Percentiles rank a stretch among this genome's conserved stretches.
phyloP scores from a whole-genome alignment of 2,329 filamentous ascomycete species.

The Berkeleyomyces basicola region DNA sequence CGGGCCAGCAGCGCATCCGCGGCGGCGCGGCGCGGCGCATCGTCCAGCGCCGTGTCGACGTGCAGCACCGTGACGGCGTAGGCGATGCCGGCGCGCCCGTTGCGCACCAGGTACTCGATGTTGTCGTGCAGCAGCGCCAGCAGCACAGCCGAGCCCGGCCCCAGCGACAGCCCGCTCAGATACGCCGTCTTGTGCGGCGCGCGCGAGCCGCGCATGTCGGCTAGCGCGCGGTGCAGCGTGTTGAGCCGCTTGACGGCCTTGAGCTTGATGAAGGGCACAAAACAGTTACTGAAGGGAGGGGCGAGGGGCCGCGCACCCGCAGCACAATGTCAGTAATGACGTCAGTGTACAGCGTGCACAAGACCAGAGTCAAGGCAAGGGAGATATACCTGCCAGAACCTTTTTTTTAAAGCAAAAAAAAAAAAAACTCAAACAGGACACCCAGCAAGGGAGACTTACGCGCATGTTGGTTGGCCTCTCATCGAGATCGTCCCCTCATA shows the following conservation, averaged over 20 bases:
- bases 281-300: constrained; percentile 39
- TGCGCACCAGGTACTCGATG: constrained; percentile 45
- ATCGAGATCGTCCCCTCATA: constrained; percentile 9
- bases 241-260: constrained; percentile 63
- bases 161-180: constrained; percentile 67
- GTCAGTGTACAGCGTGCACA: constrained; percentile 10
- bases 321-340: background rate
- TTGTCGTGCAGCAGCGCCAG: constrained; percentile 60
- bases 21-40: constrained; percentile 19
- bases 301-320: background rate
- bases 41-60: constrained; percentile 28
- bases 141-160: constrained; percentile 62
- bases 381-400: background rate
- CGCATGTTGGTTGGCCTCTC: constrained; percentile 17
- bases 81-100: constrained; percentile 40
- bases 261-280: constrained; percentile 55
- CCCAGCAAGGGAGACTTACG: constrained; percentile 13
- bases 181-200: constrained; percentile 28
- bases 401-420: background rate
- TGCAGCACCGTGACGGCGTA: constrained; percentile 52
- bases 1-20: constrained; percentile 31
- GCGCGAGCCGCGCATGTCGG: constrained; percentile 19
- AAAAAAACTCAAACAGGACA: background rate
- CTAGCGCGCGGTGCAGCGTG: constrained; percentile 32
- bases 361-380: background rate